phyloP scores from a whole-genome alignment of 257 asterid genomes.

The Linderniella brevidens region DNA sequence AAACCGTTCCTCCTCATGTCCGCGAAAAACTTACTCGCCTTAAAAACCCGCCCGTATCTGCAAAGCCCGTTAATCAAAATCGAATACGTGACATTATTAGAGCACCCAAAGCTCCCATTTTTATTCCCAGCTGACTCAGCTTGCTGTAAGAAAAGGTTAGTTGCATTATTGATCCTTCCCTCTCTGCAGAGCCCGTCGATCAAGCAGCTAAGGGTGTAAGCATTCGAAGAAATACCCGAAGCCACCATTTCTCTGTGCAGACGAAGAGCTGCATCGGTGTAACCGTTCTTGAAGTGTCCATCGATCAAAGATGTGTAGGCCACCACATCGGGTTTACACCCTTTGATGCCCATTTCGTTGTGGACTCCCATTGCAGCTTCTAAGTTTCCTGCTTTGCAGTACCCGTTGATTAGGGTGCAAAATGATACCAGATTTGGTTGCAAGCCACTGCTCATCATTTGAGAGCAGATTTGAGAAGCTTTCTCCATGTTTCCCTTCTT shows the following conservation, averaged over 20 bases:
- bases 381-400: constrained; percentile 37
- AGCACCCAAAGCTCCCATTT: constrained; percentile 5
- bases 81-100: constrained; percentile 25
- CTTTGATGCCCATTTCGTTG: constrained; percentile 55
- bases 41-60: constrained; percentile 29
- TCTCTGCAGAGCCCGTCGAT: constrained; percentile 45
- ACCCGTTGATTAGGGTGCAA: constrained; percentile 47
- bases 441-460: constrained; percentile 40
- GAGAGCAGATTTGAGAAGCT: constrained; percentile 48
- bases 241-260: constrained; percentile 44
- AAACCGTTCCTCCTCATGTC: constrained; percentile 41
- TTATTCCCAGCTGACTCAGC: constrained; percentile 2
- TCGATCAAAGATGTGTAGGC: constrained; percentile 50
- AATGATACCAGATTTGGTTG: constrained; percentile 41
- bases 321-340: constrained; percentile 45
- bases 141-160: constrained; percentile 33
- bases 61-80: constrained; percentile 40
- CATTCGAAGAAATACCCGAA: constrained; percentile 34
- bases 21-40: constrained; percentile 49
- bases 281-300: constrained; percentile 57
- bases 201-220: constrained; percentile 32
- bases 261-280: constrained; percentile 36
- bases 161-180: constrained; percentile 47
- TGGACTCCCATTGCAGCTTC: constrained; percentile 58
- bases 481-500: constrained; percentile 38